Evolutionary conservation across 345 rosid species (phyloP), one percentile per base, ranked within the genome.

Genomic region (Kandelia obovata): DNA sequence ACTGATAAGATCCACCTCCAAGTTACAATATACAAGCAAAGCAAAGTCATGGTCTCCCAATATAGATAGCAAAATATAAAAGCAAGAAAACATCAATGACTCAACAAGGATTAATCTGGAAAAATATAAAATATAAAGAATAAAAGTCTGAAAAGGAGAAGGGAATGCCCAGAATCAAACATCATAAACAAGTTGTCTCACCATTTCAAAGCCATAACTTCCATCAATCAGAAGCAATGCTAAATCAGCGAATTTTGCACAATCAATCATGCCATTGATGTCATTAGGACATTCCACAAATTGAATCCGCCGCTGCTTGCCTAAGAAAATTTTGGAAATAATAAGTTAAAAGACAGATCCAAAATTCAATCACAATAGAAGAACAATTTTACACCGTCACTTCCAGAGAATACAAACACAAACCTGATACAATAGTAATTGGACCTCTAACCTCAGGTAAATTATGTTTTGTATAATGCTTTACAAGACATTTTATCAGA

Each of bases 131-230:
- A 11, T 7, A 49, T 70, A 43, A 43, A 43, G 49, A 16, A 43
- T 58, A 57, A 35, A 19, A 35, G 27, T 25, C 6, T 19, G 26
- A 26, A 55, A 73, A 7, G 35, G 25, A 32, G 20, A 61, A 30
- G 23, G 3, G 13, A 30, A 53, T 60, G 49, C 28, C 49, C 39
- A 61, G 55, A 74, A 58, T 56, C 20, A 63, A 15, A 58, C n/a
- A 69, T 55, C 37, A 27, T 2, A 16, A 11, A 30, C 17, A 0
- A 52, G 23, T 62, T 34, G 72, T 62, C 84, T 81, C 73, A 92
- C 96, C 96, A 93, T 95, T 85, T 95, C 99, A 78, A 95, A 95
- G 57, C 99, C 97, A 62, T 92, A 94, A 80, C 99, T 94, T 80
- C 93, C 99, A 67, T 92, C 97, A 59, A 86, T 82, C 65, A 95